Conservation (phyloP, 768 basidiomycete genomes). For the Lactarius hengduanensis region DNA sequence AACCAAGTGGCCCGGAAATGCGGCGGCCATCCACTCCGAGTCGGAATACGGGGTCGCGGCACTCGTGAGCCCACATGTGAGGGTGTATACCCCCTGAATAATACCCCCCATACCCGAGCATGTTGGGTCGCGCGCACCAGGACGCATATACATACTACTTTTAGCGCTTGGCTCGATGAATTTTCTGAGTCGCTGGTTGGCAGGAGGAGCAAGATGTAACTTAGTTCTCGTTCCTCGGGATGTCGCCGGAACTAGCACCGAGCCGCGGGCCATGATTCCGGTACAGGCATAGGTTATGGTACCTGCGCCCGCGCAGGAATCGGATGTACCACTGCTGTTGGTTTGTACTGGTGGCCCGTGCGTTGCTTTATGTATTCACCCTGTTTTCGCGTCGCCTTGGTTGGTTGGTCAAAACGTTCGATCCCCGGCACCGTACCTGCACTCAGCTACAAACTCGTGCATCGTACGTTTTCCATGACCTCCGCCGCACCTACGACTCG, state of each 20-base stretch:
- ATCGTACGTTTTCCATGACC: slow-evolving; percentile 5
- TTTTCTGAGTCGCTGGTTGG: background rate
- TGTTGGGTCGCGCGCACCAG: background rate
- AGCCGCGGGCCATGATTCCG: background rate
- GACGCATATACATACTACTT: background rate
- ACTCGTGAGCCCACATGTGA: background rate
- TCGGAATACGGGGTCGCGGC: background rate
- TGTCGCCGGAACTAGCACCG: no score
- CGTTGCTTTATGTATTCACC: background rate
- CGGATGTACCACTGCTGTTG: background rate
- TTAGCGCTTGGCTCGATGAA: background rate
- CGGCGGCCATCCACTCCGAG: background rate
- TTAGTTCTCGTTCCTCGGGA: background rate
- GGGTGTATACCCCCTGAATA: no score
- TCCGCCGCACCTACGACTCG: slow-evolving; percentile 1
- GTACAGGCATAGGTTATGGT: background rate
- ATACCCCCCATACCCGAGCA: no score
- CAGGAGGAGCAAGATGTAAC: background rate
- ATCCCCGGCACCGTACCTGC: background rate
- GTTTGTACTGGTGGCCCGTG: background rate
- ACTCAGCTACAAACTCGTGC: background rate
- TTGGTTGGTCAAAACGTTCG: background rate
- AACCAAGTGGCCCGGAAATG: background rate
- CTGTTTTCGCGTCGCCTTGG: background rate
- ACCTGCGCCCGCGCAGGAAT: background rate